A percentile compares a stretch with the other conserved stretches of the same genome.
phyloP scores from a whole-genome alignment of 2,329 filamentous ascomycete genomes.

The Talaromyces sp. region DNA sequence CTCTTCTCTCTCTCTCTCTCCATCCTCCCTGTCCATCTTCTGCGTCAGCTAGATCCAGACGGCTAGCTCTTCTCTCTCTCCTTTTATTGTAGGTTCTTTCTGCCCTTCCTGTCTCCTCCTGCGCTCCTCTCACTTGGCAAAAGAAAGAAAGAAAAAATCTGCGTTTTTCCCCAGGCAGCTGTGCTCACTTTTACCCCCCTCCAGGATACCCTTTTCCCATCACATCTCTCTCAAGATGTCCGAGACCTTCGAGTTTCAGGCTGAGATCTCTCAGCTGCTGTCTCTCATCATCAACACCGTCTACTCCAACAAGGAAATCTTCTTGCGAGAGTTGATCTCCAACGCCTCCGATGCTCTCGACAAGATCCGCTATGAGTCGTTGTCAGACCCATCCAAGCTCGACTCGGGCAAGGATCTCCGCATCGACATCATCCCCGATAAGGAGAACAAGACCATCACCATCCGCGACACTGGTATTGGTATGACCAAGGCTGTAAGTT shows the following conservation, averaged over 20 bases:
- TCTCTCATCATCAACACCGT: slow-evolving; percentile 99
- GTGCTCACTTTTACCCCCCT: neutral
- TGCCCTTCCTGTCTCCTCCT: neutral
- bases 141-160: neutral
- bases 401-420: slow-evolving; percentile 96
- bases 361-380: slow-evolving; percentile 99
- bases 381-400: slow-evolving; percentile 96
- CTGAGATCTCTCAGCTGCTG: slow-evolving; percentile 99
- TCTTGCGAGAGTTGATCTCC: slow-evolving; percentile 96
- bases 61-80: slow-evolving; percentile 1
- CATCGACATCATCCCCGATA: slow-evolving; percentile 98
- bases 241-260: slow-evolving; percentile 99
- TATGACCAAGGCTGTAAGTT: slow-evolving; percentile 98
- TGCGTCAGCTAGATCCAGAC: slow-evolving; percentile 3
- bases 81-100: slow-evolving; percentile 12
- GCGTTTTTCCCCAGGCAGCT: neutral
- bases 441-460: slow-evolving; percentile 95
- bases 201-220: slow-evolving; percentile 16
- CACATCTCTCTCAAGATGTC: slow-evolving; percentile 64
- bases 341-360: slow-evolving; percentile 98
- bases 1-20: slow-evolving; percentile 11
- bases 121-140: neutral
- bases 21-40: slow-evolving; percentile 12
- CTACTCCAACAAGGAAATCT: slow-evolving; percentile 99
- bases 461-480: slow-evolving; percentile 98